A percentile compares a stretch with the other conserved stretches of the same genome.
Evolutionary conservation across 2,329 filamentous ascomycete genomes (phyloP).

Genomic region (Calonectria hongkongensis): DNA sequence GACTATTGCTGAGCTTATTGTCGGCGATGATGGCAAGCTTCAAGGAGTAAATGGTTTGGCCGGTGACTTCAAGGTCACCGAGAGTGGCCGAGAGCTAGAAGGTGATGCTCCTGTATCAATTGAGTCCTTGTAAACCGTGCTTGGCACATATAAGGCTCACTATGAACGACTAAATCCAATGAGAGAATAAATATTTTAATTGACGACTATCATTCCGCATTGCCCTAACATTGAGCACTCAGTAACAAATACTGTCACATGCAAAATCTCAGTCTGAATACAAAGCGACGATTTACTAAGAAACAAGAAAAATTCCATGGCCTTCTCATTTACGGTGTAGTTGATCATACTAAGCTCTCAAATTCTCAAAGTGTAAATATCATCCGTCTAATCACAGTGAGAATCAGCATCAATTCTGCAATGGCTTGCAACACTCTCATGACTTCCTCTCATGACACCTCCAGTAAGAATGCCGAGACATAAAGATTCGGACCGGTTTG

Average conservation of each 20-base stretch:
- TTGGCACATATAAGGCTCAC: background rate
- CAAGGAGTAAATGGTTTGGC: slow-evolving; percentile 62
- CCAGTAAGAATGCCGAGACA: background rate
- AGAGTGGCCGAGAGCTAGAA: slow-evolving; percentile 51
- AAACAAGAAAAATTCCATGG: background rate
- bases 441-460: background rate
- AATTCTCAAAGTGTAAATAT: background rate
- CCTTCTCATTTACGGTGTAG: background rate
- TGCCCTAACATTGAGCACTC: background rate
- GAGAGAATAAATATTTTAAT: slow-evolving; percentile 2
- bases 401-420: background rate
- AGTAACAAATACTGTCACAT: background rate
- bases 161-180: background rate
- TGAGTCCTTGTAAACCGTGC: slow-evolving; percentile 45
- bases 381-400: background rate
- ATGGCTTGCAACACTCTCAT: slow-evolving; percentile 1
- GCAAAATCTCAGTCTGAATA: background rate
- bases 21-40: slow-evolving; percentile 63
- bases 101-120: slow-evolving; percentile 55
- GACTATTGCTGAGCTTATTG: slow-evolving; percentile 62
- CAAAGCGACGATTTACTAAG: background rate
- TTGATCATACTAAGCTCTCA: background rate
- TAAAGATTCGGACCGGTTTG: background rate
- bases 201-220: background rate
- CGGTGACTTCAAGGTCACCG: slow-evolving; percentile 57